phyloP scores from a whole-genome alignment of 1,139 yeast genomes.

The Nakaseomyces delphensis region DNA sequence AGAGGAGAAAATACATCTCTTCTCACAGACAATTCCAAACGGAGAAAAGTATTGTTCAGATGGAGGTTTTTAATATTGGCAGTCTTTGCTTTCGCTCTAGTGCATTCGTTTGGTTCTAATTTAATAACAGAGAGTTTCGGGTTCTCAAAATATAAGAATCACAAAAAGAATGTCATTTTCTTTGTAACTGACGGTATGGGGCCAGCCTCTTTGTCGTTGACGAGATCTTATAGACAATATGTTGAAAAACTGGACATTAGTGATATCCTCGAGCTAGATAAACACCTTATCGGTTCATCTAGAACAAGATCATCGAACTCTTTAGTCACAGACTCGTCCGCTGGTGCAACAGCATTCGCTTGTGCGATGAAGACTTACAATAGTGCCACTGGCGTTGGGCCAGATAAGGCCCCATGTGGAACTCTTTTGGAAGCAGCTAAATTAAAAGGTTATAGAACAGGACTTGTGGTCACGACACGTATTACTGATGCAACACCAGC shows the following conservation, averaged over 20 bases:
- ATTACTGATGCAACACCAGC: conserved; percentile 89
- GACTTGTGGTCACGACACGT: conserved; percentile 78
- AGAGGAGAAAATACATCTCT: conserved; percentile 5
- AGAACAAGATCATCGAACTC: conserved; percentile 68
- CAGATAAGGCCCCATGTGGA: conserved; percentile 60
- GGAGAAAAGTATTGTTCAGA: not conserved
- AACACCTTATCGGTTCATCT: conserved; percentile 63
- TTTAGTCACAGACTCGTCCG: conserved; percentile 81
- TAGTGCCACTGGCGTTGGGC: conserved; percentile 73
- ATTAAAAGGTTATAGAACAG: conserved; percentile 65
- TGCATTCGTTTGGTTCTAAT: not conserved
- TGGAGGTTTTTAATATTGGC: not conserved
- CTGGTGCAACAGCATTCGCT: conserved; percentile 87
- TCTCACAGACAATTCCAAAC: not conserved
- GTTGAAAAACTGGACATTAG: conserved; percentile 43
- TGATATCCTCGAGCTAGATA: conserved; percentile 53
- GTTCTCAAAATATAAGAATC: not conserved
- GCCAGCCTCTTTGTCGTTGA: conserved; percentile 68
- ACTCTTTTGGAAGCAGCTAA: conserved; percentile 79
- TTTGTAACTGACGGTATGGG: conserved; percentile 94
- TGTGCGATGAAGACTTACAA: conserved; percentile 73
- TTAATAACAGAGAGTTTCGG: not conserved
- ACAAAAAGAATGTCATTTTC: conserved; percentile 56
- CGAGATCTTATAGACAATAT: conserved; percentile 60
- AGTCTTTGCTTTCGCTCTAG: not conserved